phyloP scores from a whole-genome alignment of 2,329 filamentous ascomycete genomes.

The Cadophora sp. region DNA sequence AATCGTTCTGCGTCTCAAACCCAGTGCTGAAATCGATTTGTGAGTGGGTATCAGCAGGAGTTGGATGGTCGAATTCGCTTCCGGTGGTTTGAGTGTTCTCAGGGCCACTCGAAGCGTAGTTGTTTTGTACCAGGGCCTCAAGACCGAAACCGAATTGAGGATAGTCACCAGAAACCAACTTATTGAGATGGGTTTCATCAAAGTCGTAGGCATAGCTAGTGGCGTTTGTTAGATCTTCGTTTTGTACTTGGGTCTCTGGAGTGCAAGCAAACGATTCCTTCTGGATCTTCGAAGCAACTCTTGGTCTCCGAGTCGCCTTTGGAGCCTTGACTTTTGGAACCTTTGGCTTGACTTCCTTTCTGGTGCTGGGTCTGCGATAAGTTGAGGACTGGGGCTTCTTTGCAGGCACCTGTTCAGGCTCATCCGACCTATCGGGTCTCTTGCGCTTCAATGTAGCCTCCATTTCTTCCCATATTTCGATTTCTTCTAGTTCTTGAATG shows the following conservation, averaged over 20 bases:
- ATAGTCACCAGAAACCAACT: neutral
- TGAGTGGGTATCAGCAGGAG: neutral
- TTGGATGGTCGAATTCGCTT: too few species aligned
- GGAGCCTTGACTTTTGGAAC: neutral
- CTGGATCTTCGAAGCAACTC: neutral
- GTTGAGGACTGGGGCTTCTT: neutral
- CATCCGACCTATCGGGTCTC: neutral
- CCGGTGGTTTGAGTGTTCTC: neutral
- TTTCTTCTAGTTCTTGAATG: neutral
- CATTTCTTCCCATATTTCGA: neutral
- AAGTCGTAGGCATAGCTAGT: neutral
- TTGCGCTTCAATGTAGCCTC: constrained; percentile 1
- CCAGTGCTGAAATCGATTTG: neutral
- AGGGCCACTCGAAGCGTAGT: neutral
- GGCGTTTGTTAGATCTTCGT: neutral
- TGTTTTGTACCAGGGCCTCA: neutral
- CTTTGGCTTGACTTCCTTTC: neutral
- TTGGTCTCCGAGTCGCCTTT: neutral
- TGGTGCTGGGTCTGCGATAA: constrained; percentile 12
- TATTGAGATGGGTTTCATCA: neutral
- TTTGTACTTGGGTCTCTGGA: neutral
- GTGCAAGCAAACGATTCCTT: neutral
- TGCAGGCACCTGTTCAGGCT: neutral
- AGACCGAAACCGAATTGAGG: neutral
- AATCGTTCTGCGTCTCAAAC: neutral